A percentile compares a stretch with the other conserved stretches of the same genome.
phyloP scores from a whole-genome alignment of 208 protist genomes.

The Jaenimonas drosophilae region DNA sequence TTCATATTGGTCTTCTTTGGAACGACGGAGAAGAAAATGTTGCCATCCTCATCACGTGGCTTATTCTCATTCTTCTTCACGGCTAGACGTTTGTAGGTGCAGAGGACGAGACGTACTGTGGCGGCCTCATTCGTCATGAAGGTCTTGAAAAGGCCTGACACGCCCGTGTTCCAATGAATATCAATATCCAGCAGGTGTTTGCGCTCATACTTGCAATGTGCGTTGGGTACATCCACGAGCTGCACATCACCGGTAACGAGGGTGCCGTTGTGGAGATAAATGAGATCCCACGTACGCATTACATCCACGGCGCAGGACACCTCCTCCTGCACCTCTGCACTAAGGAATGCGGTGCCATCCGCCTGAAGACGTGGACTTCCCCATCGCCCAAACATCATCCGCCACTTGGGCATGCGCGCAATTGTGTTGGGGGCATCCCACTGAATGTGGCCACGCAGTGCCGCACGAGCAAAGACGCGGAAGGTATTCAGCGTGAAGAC shows the following conservation, averaged over 20 bases:
- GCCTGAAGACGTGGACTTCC: background rate
- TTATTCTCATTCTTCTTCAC: slow-evolving; percentile 52
- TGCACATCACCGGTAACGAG: slow-evolving; percentile 63
- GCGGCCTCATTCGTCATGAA: slow-evolving; percentile 39
- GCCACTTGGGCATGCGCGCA: background rate
- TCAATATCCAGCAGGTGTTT: slow-evolving; percentile 60
- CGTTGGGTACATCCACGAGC: slow-evolving; percentile 31
- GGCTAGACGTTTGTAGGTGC: slow-evolving; percentile 45
- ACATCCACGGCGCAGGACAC: slow-evolving; percentile 41
- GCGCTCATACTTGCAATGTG: slow-evolving; percentile 44
- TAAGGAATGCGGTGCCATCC: background rate
- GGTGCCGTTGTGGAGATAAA: slow-evolving; percentile 60
- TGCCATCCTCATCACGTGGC: slow-evolving; percentile 30
- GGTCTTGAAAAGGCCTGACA: slow-evolving; percentile 27
- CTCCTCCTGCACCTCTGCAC: slow-evolving; percentile 10
- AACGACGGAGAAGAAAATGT: slow-evolving; percentile 40
- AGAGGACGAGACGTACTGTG: slow-evolving; percentile 43
- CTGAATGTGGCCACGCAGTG: slow-evolving; percentile 18
- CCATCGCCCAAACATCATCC: no score
- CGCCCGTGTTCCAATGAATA: slow-evolving; percentile 51
- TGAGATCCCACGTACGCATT: slow-evolving; percentile 81
- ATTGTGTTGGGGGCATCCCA: background rate
- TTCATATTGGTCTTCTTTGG: slow-evolving; percentile 19
- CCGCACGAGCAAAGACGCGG: slow-evolving; percentile 33
- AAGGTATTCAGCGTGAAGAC: slow-evolving; percentile 72